phyloP scores from a whole-genome alignment of 139 green algal species.

The Gonium pectorale region DNA sequence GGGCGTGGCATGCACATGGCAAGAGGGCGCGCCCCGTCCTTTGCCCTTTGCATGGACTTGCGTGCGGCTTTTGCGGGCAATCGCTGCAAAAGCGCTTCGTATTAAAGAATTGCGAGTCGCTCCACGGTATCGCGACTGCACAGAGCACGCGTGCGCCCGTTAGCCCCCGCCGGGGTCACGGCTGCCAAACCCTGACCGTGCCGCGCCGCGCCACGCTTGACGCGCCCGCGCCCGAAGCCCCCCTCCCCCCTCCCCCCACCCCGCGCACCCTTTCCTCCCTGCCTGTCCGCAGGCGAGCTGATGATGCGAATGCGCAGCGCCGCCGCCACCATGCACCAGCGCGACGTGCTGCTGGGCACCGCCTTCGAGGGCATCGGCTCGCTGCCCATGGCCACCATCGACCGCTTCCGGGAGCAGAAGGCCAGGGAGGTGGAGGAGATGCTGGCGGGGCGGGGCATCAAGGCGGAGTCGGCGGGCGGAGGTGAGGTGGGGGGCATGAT shows the following conservation, averaged over 20 bases:
- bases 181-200: too few relatives aligned
- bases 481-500: background rate
- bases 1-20: too few relatives aligned
- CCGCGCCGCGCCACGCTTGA: too few relatives aligned
- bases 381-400: conserved; percentile 83
- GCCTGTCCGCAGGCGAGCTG: conserved; percentile 76
- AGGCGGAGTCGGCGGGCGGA: conserved; percentile 17
- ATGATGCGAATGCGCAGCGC: conserved; percentile 65
- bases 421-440: conserved; percentile 23
- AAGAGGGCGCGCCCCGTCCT: too few relatives aligned
- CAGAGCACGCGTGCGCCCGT: too few relatives aligned
- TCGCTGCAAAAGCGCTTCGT: too few relatives aligned
- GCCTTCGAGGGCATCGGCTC: conserved; percentile 80
- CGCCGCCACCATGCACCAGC: conserved; percentile 67
- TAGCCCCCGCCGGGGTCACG: too few relatives aligned
- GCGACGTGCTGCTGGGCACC: conserved; percentile 76
- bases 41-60: too few relatives aligned
- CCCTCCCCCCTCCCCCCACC: background rate
- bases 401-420: conserved; percentile 64
- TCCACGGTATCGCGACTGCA: too few relatives aligned
- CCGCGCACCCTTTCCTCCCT: background rate
- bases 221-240: too few relatives aligned
- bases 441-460: conserved; percentile 29
- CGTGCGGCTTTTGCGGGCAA: too few relatives aligned
- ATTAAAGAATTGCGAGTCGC: too few relatives aligned